Conservation (phyloP, 306 rosid genomes). For the Pterocarpus santalinus region DNA sequence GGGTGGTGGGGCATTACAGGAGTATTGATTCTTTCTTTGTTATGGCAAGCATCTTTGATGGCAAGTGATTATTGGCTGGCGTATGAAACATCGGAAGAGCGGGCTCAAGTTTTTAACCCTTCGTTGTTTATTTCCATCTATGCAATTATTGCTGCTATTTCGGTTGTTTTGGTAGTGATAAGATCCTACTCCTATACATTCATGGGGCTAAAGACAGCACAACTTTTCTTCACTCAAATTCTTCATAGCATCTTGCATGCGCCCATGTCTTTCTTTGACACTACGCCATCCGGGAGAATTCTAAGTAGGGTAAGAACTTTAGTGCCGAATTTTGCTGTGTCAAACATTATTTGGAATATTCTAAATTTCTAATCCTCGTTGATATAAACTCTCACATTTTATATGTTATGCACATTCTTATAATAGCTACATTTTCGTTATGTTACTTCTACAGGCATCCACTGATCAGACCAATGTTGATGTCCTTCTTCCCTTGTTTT, state of each 20-base stretch:
- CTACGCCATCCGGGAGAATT: constrained; percentile 90
- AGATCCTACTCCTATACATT: constrained; percentile 54
- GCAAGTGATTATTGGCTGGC: constrained; percentile 84
- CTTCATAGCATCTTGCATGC: constrained; percentile 77
- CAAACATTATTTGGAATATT: background rate
- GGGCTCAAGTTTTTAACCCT: constrained; percentile 59
- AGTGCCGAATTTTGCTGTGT: background rate
- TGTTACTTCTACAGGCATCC: constrained; percentile 62
- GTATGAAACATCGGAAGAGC: constrained; percentile 72
- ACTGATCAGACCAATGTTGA: constrained; percentile 82
- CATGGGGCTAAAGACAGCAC: constrained; percentile 74
- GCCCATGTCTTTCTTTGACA: constrained; percentile 90
- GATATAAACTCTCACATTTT: constrained; percentile 5
- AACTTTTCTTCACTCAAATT: constrained; percentile 67
- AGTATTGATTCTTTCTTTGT: constrained; percentile 55
- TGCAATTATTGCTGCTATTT: constrained; percentile 53
- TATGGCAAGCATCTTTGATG: constrained; percentile 74
- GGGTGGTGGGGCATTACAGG: constrained; percentile 81
- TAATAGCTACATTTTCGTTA: background rate
- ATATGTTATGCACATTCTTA: constrained; percentile 18
- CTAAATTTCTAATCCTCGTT: background rate
- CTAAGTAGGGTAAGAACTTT: constrained; percentile 75
- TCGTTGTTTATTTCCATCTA: constrained; percentile 65
- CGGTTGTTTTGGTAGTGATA: constrained; percentile 48
- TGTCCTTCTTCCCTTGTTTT: constrained; percentile 61